Conservation (phyloP, 2,329 filamentous ascomycete species). For the Paraphoma sp. region DNA sequence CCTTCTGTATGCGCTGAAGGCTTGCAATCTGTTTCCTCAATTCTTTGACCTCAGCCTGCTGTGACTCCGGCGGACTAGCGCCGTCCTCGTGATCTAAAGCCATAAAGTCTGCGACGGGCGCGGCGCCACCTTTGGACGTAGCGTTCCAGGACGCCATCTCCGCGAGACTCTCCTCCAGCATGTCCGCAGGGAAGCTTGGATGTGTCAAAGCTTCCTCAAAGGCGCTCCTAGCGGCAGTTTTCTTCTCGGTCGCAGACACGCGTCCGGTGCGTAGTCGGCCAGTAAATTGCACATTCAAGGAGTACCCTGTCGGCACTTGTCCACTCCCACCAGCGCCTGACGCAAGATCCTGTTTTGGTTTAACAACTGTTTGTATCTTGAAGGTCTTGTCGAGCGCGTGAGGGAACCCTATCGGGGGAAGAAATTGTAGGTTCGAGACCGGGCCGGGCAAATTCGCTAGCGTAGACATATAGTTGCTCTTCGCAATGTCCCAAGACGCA, state of each 20-base stretch:
- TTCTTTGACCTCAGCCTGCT: slow-evolving; percentile 42
- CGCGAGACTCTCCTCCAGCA: slow-evolving; percentile 47
- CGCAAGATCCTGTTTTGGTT: slow-evolving; percentile 73
- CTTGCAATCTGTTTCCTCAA: slow-evolving; percentile 50
- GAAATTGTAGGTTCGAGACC: slow-evolving; percentile 80
- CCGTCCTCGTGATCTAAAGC: slow-evolving; percentile 20
- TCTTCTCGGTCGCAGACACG: slow-evolving; percentile 39
- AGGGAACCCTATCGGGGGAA: slow-evolving; percentile 64
- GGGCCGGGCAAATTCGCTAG: slow-evolving; percentile 78
- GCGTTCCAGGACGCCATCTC: slow-evolving; percentile 41
- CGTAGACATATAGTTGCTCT: slow-evolving; percentile 70
- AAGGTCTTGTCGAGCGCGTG: slow-evolving; percentile 49
- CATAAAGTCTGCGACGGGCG: slow-evolving; percentile 43
- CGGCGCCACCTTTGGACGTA: slow-evolving; percentile 20
- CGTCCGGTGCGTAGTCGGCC: slow-evolving; percentile 30
- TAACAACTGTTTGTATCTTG: slow-evolving; percentile 69
- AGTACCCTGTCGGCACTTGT: slow-evolving; percentile 64
- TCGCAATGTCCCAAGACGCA: slow-evolving; percentile 79
- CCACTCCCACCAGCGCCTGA: slow-evolving; percentile 41
- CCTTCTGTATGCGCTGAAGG: slow-evolving; percentile 54
- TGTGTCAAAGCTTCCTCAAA: slow-evolving; percentile 53
- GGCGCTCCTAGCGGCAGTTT: slow-evolving; percentile 18
- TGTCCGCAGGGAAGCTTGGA: slow-evolving; percentile 50
- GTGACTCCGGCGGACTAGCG: slow-evolving; percentile 7
- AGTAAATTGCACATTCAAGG: slow-evolving; percentile 69